Base-by-base conservation (phyloP, 108 stramenopile genomes). In the Craspedostauros australis region DNA sequence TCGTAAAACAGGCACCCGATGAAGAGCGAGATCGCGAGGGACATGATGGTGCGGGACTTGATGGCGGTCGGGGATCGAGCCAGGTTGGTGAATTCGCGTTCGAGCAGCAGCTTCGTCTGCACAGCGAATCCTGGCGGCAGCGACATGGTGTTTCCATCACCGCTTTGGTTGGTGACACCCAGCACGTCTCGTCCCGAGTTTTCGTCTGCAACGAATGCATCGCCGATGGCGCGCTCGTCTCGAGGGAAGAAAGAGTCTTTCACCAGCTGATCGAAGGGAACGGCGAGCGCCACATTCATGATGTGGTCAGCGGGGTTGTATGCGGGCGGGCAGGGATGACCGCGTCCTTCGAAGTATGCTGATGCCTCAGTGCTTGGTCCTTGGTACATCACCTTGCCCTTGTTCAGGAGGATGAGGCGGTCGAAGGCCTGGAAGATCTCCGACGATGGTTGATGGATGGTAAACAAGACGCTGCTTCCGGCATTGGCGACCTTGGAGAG, bases 391-490 rank as follows among this genome's bases (percentile, higher is more conserved):
- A 79, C 66, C 4, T 58, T 36, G 1, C 84, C 80, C n/a, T 54
- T 23, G 28, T 70, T 64, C 25, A 91, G 45, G 14, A 86, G 59
- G 45, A 91, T 79, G 41, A 82, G 45, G 21, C 57, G 60, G 41
- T 87, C 79, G 60, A 88, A 80, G 2, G 72, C 36, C 21, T 33
- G 42, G 42, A 86, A 85, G 6, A 92, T 72, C 31, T 77, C 73
- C 4, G 80, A 77, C 6, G 73, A 64, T 8, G 91, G 91, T 60
- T 92, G 91, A 54, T 92, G 91, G 29, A 92, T 86, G 15, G 86
- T 86, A 29, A 80, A 80, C 14, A 88, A 27, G 12, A 88, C 76
- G 19, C 72, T 73, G 8, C 61, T 27, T 20, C 83, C 78, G 19
- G 62, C 67, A 15, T 60, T 43, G 5, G 91, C 85, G 15, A 94